Evolutionary conservation across 2,329 filamentous ascomycete species (phyloP).

Genomic region (Pestalotiopsis sp.): DNA sequence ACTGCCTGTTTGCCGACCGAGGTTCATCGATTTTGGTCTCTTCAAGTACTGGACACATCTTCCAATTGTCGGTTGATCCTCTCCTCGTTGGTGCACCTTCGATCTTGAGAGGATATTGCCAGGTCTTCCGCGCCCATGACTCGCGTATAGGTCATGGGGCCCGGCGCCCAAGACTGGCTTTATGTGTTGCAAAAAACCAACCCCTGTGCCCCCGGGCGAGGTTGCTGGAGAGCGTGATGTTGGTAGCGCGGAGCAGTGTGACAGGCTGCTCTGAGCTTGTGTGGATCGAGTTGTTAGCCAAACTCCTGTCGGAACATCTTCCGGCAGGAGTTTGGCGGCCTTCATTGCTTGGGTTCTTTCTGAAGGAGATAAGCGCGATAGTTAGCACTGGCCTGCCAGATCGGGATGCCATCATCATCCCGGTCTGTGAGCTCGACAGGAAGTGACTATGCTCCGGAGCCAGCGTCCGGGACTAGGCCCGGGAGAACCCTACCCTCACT

Average conservation of each 20-base stretch:
- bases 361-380: constrained; percentile 58
- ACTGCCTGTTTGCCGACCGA: constrained; percentile 28
- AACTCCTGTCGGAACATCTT: neutral
- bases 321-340: constrained; percentile 21
- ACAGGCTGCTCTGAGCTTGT: constrained; percentile 5
- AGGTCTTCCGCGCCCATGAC: neutral
- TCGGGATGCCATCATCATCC: constrained; percentile 15
- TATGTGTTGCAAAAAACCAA: neutral
- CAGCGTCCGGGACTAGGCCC: constrained; percentile 59
- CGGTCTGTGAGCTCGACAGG: constrained; percentile 30
- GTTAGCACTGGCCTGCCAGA: constrained; percentile 45
- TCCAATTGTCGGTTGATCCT: neutral
- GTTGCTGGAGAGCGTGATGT: neutral
- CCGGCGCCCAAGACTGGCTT: neutral
- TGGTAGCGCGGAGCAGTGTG: neutral
- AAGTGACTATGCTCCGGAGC: constrained; percentile 58
- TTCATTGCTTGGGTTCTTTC: constrained; percentile 45
- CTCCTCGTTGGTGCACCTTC: neutral
- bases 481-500: constrained; percentile 40
- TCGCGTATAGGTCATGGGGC: neutral
- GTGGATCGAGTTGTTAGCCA: constrained; percentile 13
- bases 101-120: neutral
- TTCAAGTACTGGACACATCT: neutral
- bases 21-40: neutral
- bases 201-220: neutral